A percentile compares a stretch with the other conserved stretches of the same genome.
phyloP scores from a whole-genome alignment of 2,329 filamentous ascomycete species.

The Diaporthe citri region DNA sequence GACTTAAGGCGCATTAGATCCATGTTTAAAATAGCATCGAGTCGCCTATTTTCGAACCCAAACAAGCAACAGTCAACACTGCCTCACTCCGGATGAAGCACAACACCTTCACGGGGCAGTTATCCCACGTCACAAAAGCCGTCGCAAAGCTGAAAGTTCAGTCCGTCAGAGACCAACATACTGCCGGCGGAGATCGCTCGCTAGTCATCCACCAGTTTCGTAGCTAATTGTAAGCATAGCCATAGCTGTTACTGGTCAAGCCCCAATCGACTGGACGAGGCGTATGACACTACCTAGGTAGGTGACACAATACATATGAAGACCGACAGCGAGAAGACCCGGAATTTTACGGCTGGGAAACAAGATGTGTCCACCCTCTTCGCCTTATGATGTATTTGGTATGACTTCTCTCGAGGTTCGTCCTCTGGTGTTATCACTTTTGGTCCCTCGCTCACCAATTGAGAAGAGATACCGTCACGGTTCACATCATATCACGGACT shows the following conservation, averaged over 20 bases:
- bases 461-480: not conserved
- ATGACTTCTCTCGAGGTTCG: not conserved
- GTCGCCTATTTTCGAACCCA: not conserved
- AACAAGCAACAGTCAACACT: not conserved
- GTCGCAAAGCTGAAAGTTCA: not conserved
- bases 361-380: not conserved
- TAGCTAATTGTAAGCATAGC: not conserved
- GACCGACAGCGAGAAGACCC: not conserved
- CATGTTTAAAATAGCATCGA: not conserved
- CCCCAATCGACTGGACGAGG: not conserved
- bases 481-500: not conserved
- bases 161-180: not conserved
- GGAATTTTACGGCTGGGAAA: not conserved
- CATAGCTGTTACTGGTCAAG: not conserved
- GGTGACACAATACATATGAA: not conserved
- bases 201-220: not conserved
- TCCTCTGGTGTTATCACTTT: not conserved
- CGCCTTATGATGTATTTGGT: not conserved
- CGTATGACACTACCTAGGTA: not conserved
- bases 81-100: not conserved
- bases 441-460: not conserved
- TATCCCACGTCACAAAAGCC: too few species aligned
- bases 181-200: not conserved
- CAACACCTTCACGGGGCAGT: not conserved
- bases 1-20: not conserved